Evolutionary conservation across 2,329 filamentous ascomycete genomes (phyloP).

Genomic region (Drechmeria coniospora): DNA sequence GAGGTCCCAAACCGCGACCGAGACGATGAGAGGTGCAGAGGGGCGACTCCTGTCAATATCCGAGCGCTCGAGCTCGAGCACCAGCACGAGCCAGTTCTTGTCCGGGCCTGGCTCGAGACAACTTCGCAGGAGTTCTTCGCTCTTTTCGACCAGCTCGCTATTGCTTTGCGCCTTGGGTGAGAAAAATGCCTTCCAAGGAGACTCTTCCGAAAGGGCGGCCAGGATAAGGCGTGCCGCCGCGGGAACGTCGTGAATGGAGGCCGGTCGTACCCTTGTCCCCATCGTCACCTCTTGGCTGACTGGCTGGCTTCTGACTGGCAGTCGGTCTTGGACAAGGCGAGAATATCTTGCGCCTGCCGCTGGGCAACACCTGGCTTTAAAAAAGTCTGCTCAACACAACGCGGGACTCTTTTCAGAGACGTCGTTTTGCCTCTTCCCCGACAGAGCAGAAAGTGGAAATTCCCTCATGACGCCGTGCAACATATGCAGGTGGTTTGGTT

Average conservation of each 20-base stretch:
- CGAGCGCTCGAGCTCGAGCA: conserved; percentile 4
- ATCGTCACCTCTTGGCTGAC: not conserved
- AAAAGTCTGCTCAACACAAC: too few species aligned
- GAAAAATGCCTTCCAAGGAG: conserved; percentile 5
- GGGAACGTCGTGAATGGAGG: conserved; percentile 6
- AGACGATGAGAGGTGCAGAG: conserved; percentile 3
- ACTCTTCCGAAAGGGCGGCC: conserved; percentile 5
- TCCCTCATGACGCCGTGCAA: too few species aligned
- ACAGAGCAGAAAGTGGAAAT: too few species aligned
- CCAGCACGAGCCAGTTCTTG: conserved; percentile 3
- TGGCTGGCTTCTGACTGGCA: not conserved
- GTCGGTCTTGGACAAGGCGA: too few species aligned
- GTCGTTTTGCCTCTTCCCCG: too few species aligned
- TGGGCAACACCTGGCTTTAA: too few species aligned
- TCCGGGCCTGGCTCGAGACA: conserved; percentile 2
- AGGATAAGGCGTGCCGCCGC: conserved; percentile 6
- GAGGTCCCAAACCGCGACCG: conserved; percentile 7
- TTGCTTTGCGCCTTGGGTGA: conserved; percentile 1
- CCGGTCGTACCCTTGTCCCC: conserved; percentile 6
- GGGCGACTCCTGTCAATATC: not conserved
- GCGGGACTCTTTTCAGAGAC: too few species aligned
- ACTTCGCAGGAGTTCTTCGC: conserved; percentile 1
- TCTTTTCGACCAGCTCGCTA: not conserved
- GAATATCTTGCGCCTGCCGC: too few species aligned
- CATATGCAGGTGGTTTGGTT: too few species aligned